Evolutionary conservation across 2,329 filamentous ascomycete species (phyloP).

Genomic region (Escovopsis weberi): DNA sequence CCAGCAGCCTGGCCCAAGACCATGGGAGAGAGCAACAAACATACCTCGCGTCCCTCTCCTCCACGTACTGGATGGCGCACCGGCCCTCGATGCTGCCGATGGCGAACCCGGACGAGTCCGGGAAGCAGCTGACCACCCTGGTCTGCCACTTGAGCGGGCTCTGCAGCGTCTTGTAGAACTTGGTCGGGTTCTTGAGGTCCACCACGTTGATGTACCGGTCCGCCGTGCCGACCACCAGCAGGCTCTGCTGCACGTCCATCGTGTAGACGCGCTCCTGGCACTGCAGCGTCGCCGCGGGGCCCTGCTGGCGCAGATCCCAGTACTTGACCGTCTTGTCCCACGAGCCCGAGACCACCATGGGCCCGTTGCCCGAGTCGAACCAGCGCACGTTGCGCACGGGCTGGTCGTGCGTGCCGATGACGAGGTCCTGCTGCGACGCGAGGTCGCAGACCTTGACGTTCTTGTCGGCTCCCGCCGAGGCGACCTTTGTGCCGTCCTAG

Average conservation of each 20-base stretch:
- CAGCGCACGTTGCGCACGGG: constrained; percentile 68
- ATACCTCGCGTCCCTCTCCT: constrained; percentile 77
- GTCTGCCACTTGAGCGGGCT: constrained; percentile 98
- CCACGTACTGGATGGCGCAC: constrained; percentile 95
- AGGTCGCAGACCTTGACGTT: constrained; percentile 80
- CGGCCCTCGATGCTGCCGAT: constrained; percentile 94
- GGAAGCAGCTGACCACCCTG: constrained; percentile 85
- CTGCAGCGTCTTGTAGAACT: constrained; percentile 92
- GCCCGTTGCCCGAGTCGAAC: constrained; percentile 55
- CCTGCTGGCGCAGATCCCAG: constrained; percentile 61
- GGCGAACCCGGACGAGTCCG: constrained; percentile 80
- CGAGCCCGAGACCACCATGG: constrained; percentile 82
- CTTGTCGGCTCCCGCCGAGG: constrained; percentile 83
- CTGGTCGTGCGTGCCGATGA: constrained; percentile 74
- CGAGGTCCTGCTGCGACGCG: constrained; percentile 46
- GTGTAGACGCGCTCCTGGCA: constrained; percentile 74
- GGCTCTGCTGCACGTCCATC: constrained; percentile 78
- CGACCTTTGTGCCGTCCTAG: constrained; percentile 81
- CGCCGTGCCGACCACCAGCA: constrained; percentile 84
- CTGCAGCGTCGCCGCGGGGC: constrained; percentile 49
- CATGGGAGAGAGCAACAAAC: constrained; percentile 7
- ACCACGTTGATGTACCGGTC: constrained; percentile 94
- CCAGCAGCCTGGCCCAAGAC: too few relatives aligned
- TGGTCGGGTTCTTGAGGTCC: constrained; percentile 73
- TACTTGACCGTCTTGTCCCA: constrained; percentile 89